Evolutionary conservation across 2,329 filamentous ascomycete genomes (phyloP), one percentile per base, ranked within the genome.

Genomic region (Coniella vitis): DNA sequence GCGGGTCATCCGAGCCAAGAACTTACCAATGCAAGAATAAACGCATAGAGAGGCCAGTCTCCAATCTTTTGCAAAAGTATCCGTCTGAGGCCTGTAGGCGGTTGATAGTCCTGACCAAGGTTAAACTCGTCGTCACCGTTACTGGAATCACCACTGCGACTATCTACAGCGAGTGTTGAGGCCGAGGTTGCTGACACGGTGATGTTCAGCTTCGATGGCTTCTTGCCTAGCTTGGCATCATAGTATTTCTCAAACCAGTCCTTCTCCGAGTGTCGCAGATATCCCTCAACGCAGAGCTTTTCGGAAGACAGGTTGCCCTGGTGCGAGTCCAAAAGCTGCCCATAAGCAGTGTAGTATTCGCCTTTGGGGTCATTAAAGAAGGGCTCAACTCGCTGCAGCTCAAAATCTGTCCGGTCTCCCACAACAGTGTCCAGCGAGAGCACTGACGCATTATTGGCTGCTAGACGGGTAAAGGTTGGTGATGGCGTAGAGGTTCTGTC

Each of bases 331-430:
- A 84, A 70, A 58, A 71, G 76, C 60, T 74, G 71, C 49, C 78
- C 75, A 54, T 83, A 84, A 1, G 67, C 70, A 52, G 69, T 69
- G 54, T 77, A 80, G 61, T 81, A 85, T 53, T 81, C 71, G 29
- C 79, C 81, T 31, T 72, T 79, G 40, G 75, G 74, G 59, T 85
- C 82, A 5, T 76, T 84, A 65, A 86, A 86, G 65, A 79, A 81
- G 2, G 81, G 81, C 55, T 82, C 79, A 0, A 85, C 78, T 48
- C 83, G 80, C 59, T 85, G 81, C 14, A 84, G 71, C 53, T 78
- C 75, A 59, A 76, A 81, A 57, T 82, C 74, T 46, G 75, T 76
- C 59, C 81, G 80, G 50, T 78, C 78, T 16, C 79, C 77, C 21
- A 83, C 70, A 25, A 84, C 72, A 3, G 71, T 71, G 46, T 79